phyloP scores from a whole-genome alignment of 768 basidiomycete species.

The Lactarius indigo region DNA sequence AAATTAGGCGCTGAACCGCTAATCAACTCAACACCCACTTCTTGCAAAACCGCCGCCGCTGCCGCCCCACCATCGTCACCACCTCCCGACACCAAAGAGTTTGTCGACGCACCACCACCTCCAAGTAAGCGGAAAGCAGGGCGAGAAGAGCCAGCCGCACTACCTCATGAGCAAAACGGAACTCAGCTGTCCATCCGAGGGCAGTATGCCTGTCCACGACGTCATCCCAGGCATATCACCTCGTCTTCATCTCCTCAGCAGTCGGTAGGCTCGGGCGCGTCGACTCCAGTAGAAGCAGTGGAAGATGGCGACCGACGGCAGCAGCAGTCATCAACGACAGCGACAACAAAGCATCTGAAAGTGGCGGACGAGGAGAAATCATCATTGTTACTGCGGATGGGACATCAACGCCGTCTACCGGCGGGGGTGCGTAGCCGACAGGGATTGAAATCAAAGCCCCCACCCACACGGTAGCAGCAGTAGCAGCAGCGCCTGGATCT shows the following conservation, averaged over 20 bases:
- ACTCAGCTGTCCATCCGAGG: conserved; percentile 17
- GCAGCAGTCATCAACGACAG: not conserved
- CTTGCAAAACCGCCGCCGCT: conserved; percentile 8
- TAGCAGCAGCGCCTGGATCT: not conserved
- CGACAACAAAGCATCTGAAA: conserved; percentile 14
- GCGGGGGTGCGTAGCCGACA: not conserved
- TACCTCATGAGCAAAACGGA: not conserved
- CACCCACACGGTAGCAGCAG: not conserved
- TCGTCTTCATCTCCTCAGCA: not conserved
- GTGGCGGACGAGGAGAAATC: conserved; percentile 15
- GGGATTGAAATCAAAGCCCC: conserved; percentile 2
- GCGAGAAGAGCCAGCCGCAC: not conserved
- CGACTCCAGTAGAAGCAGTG: not conserved
- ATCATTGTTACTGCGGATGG: conserved; percentile 19
- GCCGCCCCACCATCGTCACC: not conserved
- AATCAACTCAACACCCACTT: no score
- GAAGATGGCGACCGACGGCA: not conserved
- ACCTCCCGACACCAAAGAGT: not conserved
- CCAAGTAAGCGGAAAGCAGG: conserved; percentile 2
- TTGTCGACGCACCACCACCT: not conserved
- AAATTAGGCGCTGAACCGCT: no score
- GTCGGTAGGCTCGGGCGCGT: conserved; percentile 4
- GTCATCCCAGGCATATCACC: not conserved
- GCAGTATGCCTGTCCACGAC: conserved; percentile 13
- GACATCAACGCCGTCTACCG: not conserved